Conservation (phyloP, 2,329 filamentous ascomycete genomes). For the Metarhizium anisopliae region DNA sequence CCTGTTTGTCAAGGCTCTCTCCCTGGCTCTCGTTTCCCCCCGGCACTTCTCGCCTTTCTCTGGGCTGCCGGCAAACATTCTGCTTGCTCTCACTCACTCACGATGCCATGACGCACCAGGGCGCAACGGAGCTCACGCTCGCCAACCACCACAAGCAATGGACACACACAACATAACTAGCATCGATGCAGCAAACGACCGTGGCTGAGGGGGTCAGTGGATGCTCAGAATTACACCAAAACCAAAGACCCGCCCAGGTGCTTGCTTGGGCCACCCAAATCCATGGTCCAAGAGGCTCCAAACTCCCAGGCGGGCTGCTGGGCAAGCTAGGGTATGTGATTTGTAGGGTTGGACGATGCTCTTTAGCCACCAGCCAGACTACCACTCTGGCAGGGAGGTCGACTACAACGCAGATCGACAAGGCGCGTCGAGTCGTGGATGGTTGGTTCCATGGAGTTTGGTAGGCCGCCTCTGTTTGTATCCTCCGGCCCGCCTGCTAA, state of each 20-base stretch:
- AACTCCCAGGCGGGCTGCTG: background rate
- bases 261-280: slow-evolving; percentile 1
- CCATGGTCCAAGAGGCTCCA: background rate
- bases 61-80: too few species aligned
- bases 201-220: background rate
- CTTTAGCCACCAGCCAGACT: background rate
- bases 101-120: too few species aligned
- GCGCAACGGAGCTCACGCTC: background rate
- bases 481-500: background rate
- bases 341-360: background rate
- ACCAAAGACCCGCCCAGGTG: background rate
- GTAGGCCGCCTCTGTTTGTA: background rate
- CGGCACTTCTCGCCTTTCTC: background rate
- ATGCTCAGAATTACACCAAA: background rate
- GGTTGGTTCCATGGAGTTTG: background rate
- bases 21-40: background rate
- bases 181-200: background rate
- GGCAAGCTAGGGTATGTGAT: background rate
- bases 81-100: too few species aligned
- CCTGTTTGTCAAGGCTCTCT: background rate
- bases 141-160: background rate
- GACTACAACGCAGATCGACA: background rate
- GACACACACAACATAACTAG: background rate
- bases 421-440: background rate
- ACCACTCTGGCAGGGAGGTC: too few species aligned